A percentile compares a stretch with the other conserved stretches of the same genome.
Evolutionary conservation across 768 basidiomycete species (phyloP).

Genomic region (Panellus pusillus): DNA sequence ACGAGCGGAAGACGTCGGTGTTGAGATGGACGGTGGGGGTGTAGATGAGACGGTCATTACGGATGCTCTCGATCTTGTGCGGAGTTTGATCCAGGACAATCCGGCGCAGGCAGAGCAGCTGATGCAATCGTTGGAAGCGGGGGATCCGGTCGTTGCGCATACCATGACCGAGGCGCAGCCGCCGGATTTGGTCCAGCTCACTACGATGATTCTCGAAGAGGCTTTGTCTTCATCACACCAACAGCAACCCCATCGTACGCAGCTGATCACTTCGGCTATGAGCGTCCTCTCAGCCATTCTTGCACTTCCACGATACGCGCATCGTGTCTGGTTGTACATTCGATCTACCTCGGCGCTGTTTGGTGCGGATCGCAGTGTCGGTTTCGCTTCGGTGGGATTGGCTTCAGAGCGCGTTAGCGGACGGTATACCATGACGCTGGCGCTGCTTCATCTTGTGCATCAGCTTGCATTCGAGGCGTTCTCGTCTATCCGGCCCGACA

Average conservation of each 20-base stretch:
- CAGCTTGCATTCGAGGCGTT: conserved; percentile 76
- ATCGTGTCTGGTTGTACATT: conserved; percentile 85
- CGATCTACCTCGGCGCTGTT: conserved; percentile 79
- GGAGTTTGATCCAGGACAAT: conserved; percentile 73
- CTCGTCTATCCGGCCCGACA: conserved; percentile 54
- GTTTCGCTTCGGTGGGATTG: conserved; percentile 65
- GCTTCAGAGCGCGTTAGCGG: conserved; percentile 70
- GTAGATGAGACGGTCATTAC: conserved; percentile 63
- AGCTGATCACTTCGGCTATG: conserved; percentile 78
- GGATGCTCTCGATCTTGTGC: conserved; percentile 76
- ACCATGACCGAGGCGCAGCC: conserved; percentile 53
- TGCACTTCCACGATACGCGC: conserved; percentile 71
- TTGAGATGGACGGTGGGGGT: conserved; percentile 63
- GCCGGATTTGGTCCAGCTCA: conserved; percentile 76
- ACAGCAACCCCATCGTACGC: conserved; percentile 46
- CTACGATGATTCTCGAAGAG: conserved; percentile 79
- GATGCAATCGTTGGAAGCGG: conserved; percentile 65
- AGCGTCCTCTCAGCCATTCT: conserved; percentile 79
- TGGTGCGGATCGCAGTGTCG: conserved; percentile 55
- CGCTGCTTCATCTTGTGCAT: conserved; percentile 74
- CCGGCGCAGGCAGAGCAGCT: conserved; percentile 62
- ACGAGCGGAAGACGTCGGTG: conserved; percentile 65
- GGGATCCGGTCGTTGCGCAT: conserved; percentile 51
- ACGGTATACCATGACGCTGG: conserved; percentile 79
- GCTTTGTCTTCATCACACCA: conserved; percentile 54